Conservation (phyloP, 2,329 filamentous ascomycete genomes). For the Aspergillus melleus region DNA sequence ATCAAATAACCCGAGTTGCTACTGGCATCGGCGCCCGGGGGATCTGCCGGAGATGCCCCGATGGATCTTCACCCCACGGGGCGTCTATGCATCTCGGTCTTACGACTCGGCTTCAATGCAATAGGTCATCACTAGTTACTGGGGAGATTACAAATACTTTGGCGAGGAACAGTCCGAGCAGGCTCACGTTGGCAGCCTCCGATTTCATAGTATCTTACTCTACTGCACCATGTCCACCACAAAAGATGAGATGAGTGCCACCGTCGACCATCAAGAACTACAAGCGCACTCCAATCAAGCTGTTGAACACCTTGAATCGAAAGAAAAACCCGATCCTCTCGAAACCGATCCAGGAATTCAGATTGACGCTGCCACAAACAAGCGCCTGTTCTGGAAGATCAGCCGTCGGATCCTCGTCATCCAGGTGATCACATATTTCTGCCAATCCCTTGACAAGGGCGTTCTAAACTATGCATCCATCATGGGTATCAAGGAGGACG, state of each 20-base stretch:
- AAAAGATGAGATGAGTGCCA: too few relatives aligned
- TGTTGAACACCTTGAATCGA: neutral
- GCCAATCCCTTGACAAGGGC: constrained; percentile 23
- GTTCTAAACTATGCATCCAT: constrained; percentile 24
- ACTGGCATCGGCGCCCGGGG: neutral
- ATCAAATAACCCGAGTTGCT: too few relatives aligned
- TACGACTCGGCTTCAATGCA: too few relatives aligned
- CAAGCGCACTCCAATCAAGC: neutral
- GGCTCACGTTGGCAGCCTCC: too few relatives aligned
- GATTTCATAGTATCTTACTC: too few relatives aligned
- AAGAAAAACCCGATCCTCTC: constrained; percentile 6
- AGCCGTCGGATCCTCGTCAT: constrained; percentile 15
- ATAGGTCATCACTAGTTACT: too few relatives aligned
- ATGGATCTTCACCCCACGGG: too few relatives aligned
- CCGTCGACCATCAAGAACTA: neutral
- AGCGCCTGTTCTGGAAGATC: constrained; percentile 21
- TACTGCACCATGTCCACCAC: too few relatives aligned
- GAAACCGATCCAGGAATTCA: neutral
- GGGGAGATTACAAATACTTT: too few relatives aligned
- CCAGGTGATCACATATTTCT: constrained; percentile 23
- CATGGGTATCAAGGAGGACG: constrained; percentile 27
- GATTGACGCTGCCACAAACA: constrained; percentile 18
- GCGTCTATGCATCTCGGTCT: too few relatives aligned
- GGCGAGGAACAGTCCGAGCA: too few relatives aligned
- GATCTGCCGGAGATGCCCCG: neutral